Evolutionary conservation across 2,329 filamentous ascomycete species (phyloP).

Genomic region (Pyrenochaeta sp.): DNA sequence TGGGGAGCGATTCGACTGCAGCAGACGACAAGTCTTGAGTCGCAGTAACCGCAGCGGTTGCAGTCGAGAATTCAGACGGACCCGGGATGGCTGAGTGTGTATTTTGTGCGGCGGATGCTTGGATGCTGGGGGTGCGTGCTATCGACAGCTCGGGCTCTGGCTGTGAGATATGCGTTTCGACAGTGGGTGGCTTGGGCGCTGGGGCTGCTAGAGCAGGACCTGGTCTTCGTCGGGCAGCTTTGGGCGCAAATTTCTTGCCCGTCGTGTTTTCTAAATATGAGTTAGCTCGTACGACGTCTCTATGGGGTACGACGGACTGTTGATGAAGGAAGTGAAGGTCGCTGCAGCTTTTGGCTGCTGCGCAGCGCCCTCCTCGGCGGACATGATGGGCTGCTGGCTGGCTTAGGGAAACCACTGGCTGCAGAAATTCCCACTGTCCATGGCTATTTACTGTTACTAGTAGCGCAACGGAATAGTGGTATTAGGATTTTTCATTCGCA

Average conservation of each 20-base stretch:
- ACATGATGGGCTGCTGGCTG: slow-evolving; percentile 26
- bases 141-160: slow-evolving; percentile 22
- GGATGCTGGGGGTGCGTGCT: slow-evolving; percentile 33
- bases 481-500: too few species aligned
- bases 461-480: too few species aligned
- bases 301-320: slow-evolving; percentile 30
- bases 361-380: slow-evolving; percentile 30
- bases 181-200: slow-evolving; percentile 11
- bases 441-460: too few species aligned
- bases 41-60: neutral
- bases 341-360: slow-evolving; percentile 26
- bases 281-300: slow-evolving; percentile 24
- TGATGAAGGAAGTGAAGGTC: slow-evolving; percentile 42
- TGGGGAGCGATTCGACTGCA: neutral
- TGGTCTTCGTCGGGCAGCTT: slow-evolving; percentile 55
- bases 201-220: slow-evolving; percentile 37
- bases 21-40: neutral
- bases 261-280: slow-evolving; percentile 48
- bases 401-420: too few species aligned
- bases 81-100: slow-evolving; percentile 5
- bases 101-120: slow-evolving; percentile 20
- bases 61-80: neutral
- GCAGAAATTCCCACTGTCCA: too few species aligned
- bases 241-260: slow-evolving; percentile 59
- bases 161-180: slow-evolving; percentile 2